These are phyloP conservation scores for Citrus hindsii DNA, from an alignment of 345 rosid genomes.

Conservation along the genomic window DNA sequence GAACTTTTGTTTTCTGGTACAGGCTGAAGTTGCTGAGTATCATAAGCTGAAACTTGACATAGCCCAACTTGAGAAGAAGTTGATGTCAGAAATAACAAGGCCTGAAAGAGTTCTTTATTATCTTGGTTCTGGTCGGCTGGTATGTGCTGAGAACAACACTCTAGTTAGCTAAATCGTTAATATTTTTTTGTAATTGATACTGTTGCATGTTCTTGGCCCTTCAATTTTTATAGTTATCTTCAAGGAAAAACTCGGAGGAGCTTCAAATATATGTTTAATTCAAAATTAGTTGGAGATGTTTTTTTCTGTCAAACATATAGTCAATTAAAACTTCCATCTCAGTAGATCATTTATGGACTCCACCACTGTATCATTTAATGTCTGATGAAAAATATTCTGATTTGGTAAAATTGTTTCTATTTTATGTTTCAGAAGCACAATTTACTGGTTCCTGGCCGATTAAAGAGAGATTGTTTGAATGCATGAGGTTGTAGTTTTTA, in stretches of 20 bases:
- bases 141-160: constrained; percentile 29
- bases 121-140: constrained; percentile 93
- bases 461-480: background rate
- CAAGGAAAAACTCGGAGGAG: background rate
- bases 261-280: background rate
- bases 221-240: background rate
- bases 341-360: background rate
- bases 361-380: background rate
- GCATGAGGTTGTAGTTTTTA: background rate
- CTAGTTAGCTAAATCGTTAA: background rate
- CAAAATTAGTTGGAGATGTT: background rate
- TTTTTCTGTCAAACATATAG: background rate
- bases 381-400: background rate
- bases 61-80: constrained; percentile 82
- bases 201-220: background rate
- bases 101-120: constrained; percentile 93
- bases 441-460: background rate
- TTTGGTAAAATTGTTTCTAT: background rate
- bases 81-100: constrained; percentile 87
- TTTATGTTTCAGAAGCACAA: background rate
- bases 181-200: background rate
- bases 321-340: background rate
- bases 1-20: constrained; percentile 13
- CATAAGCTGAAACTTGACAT: constrained; percentile 83
- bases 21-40: constrained; percentile 90